Conservation (phyloP, 2,329 filamentous ascomycete genomes). For the Ophiosphaerella korrae region DNA sequence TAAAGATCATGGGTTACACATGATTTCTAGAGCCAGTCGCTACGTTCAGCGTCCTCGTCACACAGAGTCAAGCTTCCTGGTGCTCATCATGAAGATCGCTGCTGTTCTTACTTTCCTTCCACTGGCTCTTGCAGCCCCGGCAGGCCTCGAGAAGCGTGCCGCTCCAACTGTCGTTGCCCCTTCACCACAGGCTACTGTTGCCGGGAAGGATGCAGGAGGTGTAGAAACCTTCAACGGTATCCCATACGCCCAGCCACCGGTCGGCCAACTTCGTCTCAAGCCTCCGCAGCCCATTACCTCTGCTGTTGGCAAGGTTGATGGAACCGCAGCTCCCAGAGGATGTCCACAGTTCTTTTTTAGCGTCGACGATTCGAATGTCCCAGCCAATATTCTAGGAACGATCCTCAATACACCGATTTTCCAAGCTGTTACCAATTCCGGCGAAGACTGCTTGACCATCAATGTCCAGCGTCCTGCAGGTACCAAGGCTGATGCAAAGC, state of each 20-base stretch:
- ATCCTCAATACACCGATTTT: conserved; percentile 49
- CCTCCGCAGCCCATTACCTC: conserved; percentile 67
- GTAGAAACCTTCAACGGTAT: conserved; percentile 77
- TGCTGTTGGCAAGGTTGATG: conserved; percentile 65
- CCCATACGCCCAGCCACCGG: conserved; percentile 73
- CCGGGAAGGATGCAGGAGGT: conserved; percentile 52
- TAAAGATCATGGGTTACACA: not conserved
- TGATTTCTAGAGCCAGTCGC: not conserved
- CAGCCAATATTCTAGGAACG: conserved; percentile 43
- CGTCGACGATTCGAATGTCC: conserved; percentile 46
- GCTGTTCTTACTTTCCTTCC: conserved; percentile 31
- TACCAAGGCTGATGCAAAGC: conserved; percentile 43
- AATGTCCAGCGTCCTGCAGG: conserved; percentile 51
- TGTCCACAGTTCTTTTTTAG: conserved; percentile 76
- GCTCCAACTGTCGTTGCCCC: conserved; percentile 61
- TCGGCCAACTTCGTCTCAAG: conserved; percentile 68
- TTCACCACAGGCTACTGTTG: conserved; percentile 59
- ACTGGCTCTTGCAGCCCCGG: conserved; percentile 39
- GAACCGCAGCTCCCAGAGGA: conserved; percentile 61
- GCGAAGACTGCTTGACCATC: conserved; percentile 53
- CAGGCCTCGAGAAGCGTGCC: conserved; percentile 52
- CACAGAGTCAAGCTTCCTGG: not conserved
- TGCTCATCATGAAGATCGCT: conserved; percentile 35
- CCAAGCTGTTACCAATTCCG: conserved; percentile 43
- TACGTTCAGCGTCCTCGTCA: conserved; percentile 1